phyloP scores from a whole-genome alignment of 2,329 filamentous ascomycete species.

The Capronia coronata region DNA sequence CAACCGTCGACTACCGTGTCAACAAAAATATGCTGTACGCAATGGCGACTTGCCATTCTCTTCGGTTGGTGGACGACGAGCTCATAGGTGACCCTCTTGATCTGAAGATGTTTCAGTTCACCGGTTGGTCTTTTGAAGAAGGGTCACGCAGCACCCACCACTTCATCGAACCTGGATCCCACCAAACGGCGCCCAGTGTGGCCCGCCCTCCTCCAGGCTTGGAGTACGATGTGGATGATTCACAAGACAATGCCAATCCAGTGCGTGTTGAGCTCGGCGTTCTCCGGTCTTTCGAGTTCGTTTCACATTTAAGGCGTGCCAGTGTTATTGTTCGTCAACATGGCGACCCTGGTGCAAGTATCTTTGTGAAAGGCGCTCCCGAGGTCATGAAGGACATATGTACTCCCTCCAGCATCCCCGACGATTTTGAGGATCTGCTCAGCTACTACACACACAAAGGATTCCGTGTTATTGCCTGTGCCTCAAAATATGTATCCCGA shows the following conservation, averaged over 20 bases:
- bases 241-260: constrained; percentile 22
- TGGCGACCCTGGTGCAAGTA: constrained; percentile 71
- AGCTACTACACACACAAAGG: constrained; percentile 91
- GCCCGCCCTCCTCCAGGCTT: constrained; percentile 66
- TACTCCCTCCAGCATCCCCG: constrained; percentile 70
- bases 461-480: constrained; percentile 92
- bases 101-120: constrained; percentile 98
- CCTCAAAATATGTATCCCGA: constrained; percentile 78
- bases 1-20: constrained; percentile 53
- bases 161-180: constrained; percentile 64
- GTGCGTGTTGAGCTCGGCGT: constrained; percentile 75
- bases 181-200: constrained; percentile 72
- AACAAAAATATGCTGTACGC: constrained; percentile 74
- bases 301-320: constrained; percentile 82
- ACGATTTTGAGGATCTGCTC: constrained; percentile 82
- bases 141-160: constrained; percentile 62
- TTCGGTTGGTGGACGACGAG: constrained; percentile 79
- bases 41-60: constrained; percentile 95
- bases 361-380: constrained; percentile 94
- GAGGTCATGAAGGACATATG: constrained; percentile 97
- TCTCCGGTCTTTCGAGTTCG: constrained; percentile 86
- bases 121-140: constrained; percentile 86
- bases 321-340: constrained; percentile 90
- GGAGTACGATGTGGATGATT: constrained; percentile 52
- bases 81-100: constrained; percentile 90